Evolutionary conservation across 1,284 basidiomycete genomes (phyloP), one percentile per base, ranked within the genome.

Genomic region (Porogramme epimiltina): DNA sequence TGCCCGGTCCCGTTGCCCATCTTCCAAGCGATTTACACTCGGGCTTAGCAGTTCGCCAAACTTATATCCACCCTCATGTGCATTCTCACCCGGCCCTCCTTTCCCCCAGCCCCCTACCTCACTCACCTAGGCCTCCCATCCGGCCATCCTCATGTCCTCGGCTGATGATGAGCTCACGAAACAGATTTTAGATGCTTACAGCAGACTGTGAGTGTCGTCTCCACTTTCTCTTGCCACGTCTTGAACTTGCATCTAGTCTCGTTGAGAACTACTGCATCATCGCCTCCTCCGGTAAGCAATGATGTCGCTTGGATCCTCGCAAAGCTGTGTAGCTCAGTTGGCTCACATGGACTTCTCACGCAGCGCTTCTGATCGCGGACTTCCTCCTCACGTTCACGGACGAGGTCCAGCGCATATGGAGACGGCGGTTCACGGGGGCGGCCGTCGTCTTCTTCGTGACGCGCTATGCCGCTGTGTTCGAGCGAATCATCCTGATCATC

Each of bases 371-470:
- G 3, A 56, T 56, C 36, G 51, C 39, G 16, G 60, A 62, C 45
- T 41, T 16, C 25, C 2, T 50, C 42, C 49, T 56, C n/a, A 60
- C 60, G 23, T 51, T 62, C 43, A 40, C 58, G 15, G 47, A 51
- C 19, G 60, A 62, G 41, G 50, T 62, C 5, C 52, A 62, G 36
- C 54, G 58, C 11, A 62, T 62, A 51, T 62, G 60, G 60, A 24
- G 40, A 13, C 49, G 58, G 9, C 47, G 47, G 18, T 54, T 58
- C 25, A 47, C 58, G 6, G 58, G 56, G 1, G 60, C 60, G 6
- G 60, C 60, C 4, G 37, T 49, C 10, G 46, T 62, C 20, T 62
- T 60, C 48, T 41, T 58, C 33, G 10, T 62, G 5, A 60, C 53
- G 15, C 51, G 60, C 20, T 62, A 60, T 28, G 51, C 42, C 3